Conservation (phyloP, 306 rosid species). For the Crataegus laevigata region DNA sequence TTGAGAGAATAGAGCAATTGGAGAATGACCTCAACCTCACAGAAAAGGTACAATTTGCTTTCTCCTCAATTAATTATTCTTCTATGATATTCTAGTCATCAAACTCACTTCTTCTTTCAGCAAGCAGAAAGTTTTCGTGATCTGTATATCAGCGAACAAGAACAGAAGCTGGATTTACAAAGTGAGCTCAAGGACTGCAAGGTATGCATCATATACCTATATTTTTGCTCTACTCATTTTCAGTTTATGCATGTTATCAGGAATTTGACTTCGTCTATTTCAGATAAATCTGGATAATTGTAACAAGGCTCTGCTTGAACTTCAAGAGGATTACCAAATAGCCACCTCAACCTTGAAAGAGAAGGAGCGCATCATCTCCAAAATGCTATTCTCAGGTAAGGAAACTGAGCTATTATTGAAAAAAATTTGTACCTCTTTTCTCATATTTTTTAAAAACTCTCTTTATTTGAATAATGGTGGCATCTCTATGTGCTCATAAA, state of each 20-base stretch:
- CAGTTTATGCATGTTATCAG: background rate
- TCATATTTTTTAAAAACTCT: background rate
- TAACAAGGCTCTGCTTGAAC: conserved; percentile 52
- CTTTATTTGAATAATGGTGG: background rate
- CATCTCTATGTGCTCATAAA: conserved; percentile 7
- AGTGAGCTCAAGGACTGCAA: conserved; percentile 69
- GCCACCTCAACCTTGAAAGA: conserved; percentile 57
- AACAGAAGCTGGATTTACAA: conserved; percentile 63
- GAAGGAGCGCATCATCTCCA: conserved; percentile 69
- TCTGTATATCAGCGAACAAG: conserved; percentile 69
- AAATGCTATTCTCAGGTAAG: conserved; percentile 61
- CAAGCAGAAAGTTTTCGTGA: conserved; percentile 64
- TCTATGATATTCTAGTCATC: background rate
- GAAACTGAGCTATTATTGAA: background rate
- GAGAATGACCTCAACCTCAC: conserved; percentile 61
- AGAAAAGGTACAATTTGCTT: conserved; percentile 44
- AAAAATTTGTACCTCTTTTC: background rate
- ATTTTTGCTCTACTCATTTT: background rate
- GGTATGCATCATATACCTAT: conserved; percentile 24
- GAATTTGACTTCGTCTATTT: background rate
- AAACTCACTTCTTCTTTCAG: conserved; percentile 39
- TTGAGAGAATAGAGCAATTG: conserved; percentile 74
- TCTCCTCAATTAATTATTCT: background rate
- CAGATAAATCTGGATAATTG: conserved; percentile 57
- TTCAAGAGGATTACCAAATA: conserved; percentile 52